A percentile compares a stretch with the other conserved stretches of the same genome.
These are phyloP conservation scores for Microglena sp. DNA, from an alignment of 139 green algal species.

Conservation along the genomic window DNA sequence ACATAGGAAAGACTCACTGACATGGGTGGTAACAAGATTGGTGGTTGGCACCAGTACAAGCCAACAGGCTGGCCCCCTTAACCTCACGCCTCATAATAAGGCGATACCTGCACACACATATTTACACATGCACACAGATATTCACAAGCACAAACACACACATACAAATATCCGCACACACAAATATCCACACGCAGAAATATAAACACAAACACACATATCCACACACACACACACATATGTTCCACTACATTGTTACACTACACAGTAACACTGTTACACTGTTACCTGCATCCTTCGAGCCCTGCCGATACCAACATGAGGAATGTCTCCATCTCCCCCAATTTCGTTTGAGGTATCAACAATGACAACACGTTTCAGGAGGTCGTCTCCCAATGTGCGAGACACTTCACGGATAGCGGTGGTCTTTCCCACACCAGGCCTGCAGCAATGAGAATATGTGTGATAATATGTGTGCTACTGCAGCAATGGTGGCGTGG, in stretches of 20 bases:
- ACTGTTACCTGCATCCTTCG: slow-evolving; percentile 84
- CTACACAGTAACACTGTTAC: not conserved
- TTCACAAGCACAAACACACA: not conserved
- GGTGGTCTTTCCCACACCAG: slow-evolving; percentile 94
- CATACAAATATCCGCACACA: not conserved
- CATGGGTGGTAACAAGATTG: too few relatives aligned
- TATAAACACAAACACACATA: not conserved
- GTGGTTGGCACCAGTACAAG: too few relatives aligned
- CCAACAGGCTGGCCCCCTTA: too few relatives aligned
- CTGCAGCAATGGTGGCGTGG: too few relatives aligned
- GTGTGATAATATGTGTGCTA: too few relatives aligned
- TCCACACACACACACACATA: not conserved
- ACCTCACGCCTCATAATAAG: too few relatives aligned
- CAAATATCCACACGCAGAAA: not conserved
- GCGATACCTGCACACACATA: not conserved
- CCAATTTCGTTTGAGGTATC: slow-evolving; percentile 21
- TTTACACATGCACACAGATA: not conserved
- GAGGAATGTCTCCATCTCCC: slow-evolving; percentile 85
- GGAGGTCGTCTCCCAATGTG: slow-evolving; percentile 70
- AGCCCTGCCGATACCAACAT: slow-evolving; percentile 85
- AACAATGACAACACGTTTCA: slow-evolving; percentile 77
- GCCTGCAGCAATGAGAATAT: too few relatives aligned
- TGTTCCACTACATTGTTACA: not conserved
- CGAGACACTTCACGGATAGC: slow-evolving; percentile 51
- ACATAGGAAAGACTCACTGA: too few relatives aligned